Percentiles rank a stretch among this genome's conserved stretches.
phyloP scores from a whole-genome alignment of 441 rosid genomes.

The Populus hybrid region DNA sequence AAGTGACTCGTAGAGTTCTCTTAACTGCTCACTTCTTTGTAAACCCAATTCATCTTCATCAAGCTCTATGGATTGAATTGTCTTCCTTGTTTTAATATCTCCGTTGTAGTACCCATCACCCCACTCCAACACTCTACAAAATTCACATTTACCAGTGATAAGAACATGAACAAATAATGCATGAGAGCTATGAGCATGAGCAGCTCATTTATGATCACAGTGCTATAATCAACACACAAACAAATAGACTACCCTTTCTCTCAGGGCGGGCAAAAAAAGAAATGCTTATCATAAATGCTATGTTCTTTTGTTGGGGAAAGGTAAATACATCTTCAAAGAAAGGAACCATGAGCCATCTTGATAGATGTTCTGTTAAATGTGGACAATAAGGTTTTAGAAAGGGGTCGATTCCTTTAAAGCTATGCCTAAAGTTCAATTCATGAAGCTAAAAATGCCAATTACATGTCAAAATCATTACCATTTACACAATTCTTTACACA shows the following conservation, averaged over 20 bases:
- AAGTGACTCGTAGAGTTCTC: slow-evolving; percentile 79
- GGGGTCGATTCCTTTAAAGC: not conserved
- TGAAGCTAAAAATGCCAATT: not conserved
- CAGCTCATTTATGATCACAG: not conserved
- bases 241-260: not conserved
- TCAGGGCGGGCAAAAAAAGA: not conserved
- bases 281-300: not conserved
- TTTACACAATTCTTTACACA: not conserved
- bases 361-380: not conserved
- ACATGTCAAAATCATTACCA: slow-evolving; percentile 6
- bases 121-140: slow-evolving; percentile 77
- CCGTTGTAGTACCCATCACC: slow-evolving; percentile 95
- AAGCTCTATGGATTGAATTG: slow-evolving; percentile 75
- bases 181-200: not conserved
- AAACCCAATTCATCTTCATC: slow-evolving; percentile 65
- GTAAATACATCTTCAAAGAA: not conserved
- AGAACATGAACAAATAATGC: not conserved
- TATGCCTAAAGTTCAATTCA: not conserved
- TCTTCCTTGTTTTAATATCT: slow-evolving; percentile 92
- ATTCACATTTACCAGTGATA: slow-evolving; percentile 13
- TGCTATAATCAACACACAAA: not conserved
- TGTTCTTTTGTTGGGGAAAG: not conserved
- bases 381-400: not conserved
- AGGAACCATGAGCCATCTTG: not conserved
- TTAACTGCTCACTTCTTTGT: slow-evolving; percentile 86